Evolutionary conservation across 2,329 filamentous ascomycete genomes (phyloP).

Genomic region (Drechslera avenae): DNA sequence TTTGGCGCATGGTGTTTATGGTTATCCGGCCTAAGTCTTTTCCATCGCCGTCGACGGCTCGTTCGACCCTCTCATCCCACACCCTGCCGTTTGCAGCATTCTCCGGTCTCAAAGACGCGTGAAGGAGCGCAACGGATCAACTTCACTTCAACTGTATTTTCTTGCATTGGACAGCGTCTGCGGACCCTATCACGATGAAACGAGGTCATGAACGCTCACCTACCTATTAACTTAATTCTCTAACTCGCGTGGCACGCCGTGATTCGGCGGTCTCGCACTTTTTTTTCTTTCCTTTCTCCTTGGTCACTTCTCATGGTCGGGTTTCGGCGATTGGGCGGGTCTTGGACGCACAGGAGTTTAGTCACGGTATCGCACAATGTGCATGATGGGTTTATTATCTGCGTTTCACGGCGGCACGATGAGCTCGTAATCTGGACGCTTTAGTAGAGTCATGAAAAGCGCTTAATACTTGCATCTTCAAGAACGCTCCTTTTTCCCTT

Average conservation of each 20-base stretch:
- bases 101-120: background rate
- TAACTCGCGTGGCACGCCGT: conserved; percentile 15
- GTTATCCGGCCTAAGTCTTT: conserved; percentile 28
- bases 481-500: background rate
- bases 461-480: conserved; percentile 33
- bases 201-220: conserved; percentile 44
- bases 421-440: conserved; percentile 12
- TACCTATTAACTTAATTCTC: conserved; percentile 29
- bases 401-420: conserved; percentile 13
- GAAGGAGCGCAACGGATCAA: conserved; percentile 11
- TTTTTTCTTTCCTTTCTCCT: conserved; percentile 19
- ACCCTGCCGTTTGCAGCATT: background rate
- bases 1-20: conserved; percentile 30
- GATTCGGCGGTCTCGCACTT: conserved; percentile 13
- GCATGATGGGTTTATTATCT: conserved; percentile 15
- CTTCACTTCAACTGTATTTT: conserved; percentile 37
- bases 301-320: conserved; percentile 13
- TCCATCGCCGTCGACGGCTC: conserved; percentile 7
- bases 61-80: conserved; percentile 2
- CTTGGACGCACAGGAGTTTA: conserved; percentile 26
- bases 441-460: conserved; percentile 25
- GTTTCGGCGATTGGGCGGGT: conserved; percentile 12
- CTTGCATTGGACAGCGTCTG: conserved; percentile 40
- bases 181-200: conserved; percentile 41
- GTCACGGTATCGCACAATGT: conserved; percentile 24